A percentile compares a stretch with the other conserved stretches of the same genome.
phyloP scores from a whole-genome alignment of 1,284 basidiomycete genomes.

The Meira nashicola region DNA sequence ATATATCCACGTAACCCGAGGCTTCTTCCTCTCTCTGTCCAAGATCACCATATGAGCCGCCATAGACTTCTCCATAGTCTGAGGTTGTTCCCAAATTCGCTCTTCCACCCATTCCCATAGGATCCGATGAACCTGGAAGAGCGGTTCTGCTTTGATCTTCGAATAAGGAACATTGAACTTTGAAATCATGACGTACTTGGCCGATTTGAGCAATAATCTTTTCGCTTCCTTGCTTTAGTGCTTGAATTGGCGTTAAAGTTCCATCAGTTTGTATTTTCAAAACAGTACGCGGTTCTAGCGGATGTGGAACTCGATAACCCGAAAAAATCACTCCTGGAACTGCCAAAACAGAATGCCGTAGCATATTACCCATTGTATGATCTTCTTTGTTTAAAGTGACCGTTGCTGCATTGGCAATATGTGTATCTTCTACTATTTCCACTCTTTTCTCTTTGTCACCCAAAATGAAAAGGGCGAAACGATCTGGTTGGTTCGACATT shows the following conservation, averaged over 20 bases:
- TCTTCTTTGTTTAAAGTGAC: constrained; percentile 93
- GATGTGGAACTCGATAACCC: constrained; percentile 95
- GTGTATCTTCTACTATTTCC: constrained; percentile 88
- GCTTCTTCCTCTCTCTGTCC: constrained; percentile 8
- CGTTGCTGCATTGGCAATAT: constrained; percentile 93
- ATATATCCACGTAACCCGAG: constrained; percentile 34
- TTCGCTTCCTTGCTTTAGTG: constrained; percentile 77
- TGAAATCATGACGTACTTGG: constrained; percentile 12
- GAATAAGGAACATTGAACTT: constrained; percentile 5
- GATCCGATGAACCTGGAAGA: neutral
- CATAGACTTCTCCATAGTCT: neutral
- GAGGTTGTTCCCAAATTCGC: neutral
- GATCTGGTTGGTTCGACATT: constrained; percentile 73
- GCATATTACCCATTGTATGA: constrained; percentile 92
- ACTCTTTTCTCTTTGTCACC: constrained; percentile 88
- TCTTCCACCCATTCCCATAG: neutral
- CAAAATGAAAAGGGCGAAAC: constrained; percentile 84
- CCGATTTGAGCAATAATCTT: constrained; percentile 73
- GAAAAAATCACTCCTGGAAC: constrained; percentile 67
- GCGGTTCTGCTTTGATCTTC: neutral
- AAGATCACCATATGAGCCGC: neutral
- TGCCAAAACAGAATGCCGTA: constrained; percentile 62
- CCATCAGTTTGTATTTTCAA: constrained; percentile 96
- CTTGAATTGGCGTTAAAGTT: constrained; percentile 71
- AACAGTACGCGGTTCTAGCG: constrained; percentile 85